Evolutionary conservation across 1,139 yeast species (phyloP), one percentile per base, ranked within the genome.

Genomic region (Yamadazyma epiphylla): DNA sequence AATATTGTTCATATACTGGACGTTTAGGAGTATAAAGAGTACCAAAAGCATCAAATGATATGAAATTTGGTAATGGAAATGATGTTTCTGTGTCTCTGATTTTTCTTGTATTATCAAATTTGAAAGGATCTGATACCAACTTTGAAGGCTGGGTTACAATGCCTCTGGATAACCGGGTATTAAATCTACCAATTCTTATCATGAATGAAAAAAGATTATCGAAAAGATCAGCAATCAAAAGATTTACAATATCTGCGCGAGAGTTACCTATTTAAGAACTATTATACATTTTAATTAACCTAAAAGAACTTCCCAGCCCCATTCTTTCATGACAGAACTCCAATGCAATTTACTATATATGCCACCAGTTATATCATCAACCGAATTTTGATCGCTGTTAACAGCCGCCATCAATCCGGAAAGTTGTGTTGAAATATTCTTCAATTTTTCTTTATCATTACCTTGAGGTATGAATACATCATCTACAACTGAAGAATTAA

Each of bases 231-330:
- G 22, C 10, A 5, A 20, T 20, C 10, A 17, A 17, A 20, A 20
- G 13, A 20, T 13, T 9, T n/a, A 20, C 12, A 5, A 20, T 20
- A n/a, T n/a, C n/a, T n/a, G n/a, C n/a, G n/a, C n/a, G n/a, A n/a
- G n/a, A n/a, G n/a, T n/a, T 17, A 10, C 20, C 7, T 17, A 7
- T 17, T 10, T 17, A 17, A 7, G 7, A 17, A 17, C 20, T 17
- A 17, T 17, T 17, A 17, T 17, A 17, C 20, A 17, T 10, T n/a
- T n/a, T n/a, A 11, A 10, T 38, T 38, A 62, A 4, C 66, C 81
- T 24, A 75, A 50, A 26, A 79, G 49, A 10, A 80, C 79, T 48
- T 80, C 85, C 85, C 86, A 78, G 1, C 80, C 79, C 86, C 86
- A 79, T 42, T 79, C 85, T 42, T 73, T 71, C 85, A 79, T 80